Evolutionary conservation across 768 basidiomycete genomes (phyloP), one percentile per base, ranked within the genome.

Genomic region (Thelephora aurantiotincta): DNA sequence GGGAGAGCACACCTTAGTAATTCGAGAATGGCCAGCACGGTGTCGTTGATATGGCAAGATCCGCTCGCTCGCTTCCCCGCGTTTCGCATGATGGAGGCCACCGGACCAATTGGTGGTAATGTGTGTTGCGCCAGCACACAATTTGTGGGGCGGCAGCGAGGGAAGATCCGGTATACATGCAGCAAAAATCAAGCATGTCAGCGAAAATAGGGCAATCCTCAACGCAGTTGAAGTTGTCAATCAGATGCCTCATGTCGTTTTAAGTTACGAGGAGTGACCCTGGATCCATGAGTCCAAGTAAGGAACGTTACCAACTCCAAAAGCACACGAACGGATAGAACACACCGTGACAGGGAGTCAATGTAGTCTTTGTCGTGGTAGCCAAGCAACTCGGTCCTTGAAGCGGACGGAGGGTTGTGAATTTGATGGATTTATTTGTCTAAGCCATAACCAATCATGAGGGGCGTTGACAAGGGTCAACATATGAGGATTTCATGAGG

Each of bases 61-160:
- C 94, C 94, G 57, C 92, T 97, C n/a, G n/a, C n/a, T n/a, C 6
- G 96, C 93, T 66, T 98, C 94, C 0, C 89, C 87, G 52, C 93
- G 84, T 68, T 98, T 98, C 2, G 94, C 96, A 57, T 99, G 96
- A 64, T 99, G 96, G 16, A 99, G 72, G 0, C 96, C 96, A 0
- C 96, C 96, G 18, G 92, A 92, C 96, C 96, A 99, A 59, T 97
- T 98, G 56, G 98, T 90, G 0, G 96, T 96, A 37, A 94, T 97
- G 64, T 99, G 96, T 14, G 92, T 90, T 2, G 80, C 60, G 1
- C 89, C 90, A 2, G 83, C 73, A 45, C 78, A 80, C 2, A 98
- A 71, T 61, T 91, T 93, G 16, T 91, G 70, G n/a, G 9, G 93
- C 93, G 1, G 86, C 96, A n/a, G 90, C 88, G 16, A 99, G 68